Base-by-base conservation (phyloP, 2,329 filamentous ascomycete genomes). In the Ustilaginoidea virens region DNA sequence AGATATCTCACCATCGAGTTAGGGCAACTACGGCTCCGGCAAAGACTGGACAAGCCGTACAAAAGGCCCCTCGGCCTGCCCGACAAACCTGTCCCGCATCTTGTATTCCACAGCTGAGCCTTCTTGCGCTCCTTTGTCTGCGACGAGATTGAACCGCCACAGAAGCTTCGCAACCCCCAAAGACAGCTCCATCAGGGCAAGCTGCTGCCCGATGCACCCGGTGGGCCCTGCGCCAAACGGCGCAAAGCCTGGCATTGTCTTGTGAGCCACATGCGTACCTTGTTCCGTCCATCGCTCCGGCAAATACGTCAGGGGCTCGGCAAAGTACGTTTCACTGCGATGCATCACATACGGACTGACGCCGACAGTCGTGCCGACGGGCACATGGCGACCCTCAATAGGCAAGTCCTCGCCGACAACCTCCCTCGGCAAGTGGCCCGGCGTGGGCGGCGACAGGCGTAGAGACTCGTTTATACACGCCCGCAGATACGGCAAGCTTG, bases 401-500 rank as follows among this genome's bases (percentile, higher is more conserved):
- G 19, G 7, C 7, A 20, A 11, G 29, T 15, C 16, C 10, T 14
- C 22, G 5, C 9, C 12, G 4, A 16, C 15, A 8, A 42, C 33
- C 3, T 40, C 34, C 13, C 40, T 36, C 10, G 35, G 31, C 12
- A 43, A 32, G 14, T 39, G 36, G 1, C 32, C 32, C 2, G 39
- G 34, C 2, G 39, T 29, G 1, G 43, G 42, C 0, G 43, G 44
- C 1, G 35, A 40, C 23, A 45, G 27, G 2, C 44, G 37, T 3
- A 47, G 27, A 1, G 31, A 36, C 17, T 47, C 44, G 3, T 45
- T 30, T 9, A 47, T 41, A 2, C 40, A 38, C 1, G 44, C 43
- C 3, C 36, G 34, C 7, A 47, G 36, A 9, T 47, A 47, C 5
- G 29, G 25, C 4, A 32, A 22, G 11, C n/a, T 28, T 31, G 26